Evolutionary conservation across 1,139 yeast genomes (phyloP).

Genomic region (Citeromyces siamensis): DNA sequence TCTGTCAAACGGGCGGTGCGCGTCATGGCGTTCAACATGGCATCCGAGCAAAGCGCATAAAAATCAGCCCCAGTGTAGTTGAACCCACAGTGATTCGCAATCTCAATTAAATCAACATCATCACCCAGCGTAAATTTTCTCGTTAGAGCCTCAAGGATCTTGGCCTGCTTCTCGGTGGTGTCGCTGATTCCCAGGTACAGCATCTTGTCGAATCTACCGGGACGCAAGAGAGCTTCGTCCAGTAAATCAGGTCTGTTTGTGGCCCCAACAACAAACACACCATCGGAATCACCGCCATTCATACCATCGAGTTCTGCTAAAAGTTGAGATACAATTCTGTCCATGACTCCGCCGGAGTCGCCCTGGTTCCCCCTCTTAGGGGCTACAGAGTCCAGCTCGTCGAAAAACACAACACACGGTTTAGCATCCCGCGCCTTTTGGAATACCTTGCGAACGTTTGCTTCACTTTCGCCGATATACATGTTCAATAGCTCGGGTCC

Average conservation of each 20-base stretch:
- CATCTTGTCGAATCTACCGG: constrained; percentile 95
- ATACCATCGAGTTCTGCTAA: constrained; percentile 93
- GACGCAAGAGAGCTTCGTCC: constrained; percentile 88
- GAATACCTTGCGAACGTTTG: constrained; percentile 88
- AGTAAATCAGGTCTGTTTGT: constrained; percentile 91
- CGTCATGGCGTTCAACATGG: constrained; percentile 93
- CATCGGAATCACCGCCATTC: constrained; percentile 70
- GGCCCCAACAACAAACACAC: constrained; percentile 96
- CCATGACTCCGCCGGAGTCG: constrained; percentile 98
- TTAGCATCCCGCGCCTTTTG: constrained; percentile 92
- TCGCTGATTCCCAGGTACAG: constrained; percentile 87
- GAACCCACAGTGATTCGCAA: constrained; percentile 70
- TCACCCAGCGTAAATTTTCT: constrained; percentile 61
- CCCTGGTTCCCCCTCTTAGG: constrained; percentile 98
- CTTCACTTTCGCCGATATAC: constrained; percentile 98
- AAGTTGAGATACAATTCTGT: constrained; percentile 88
- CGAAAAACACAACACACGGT: constrained; percentile 95
- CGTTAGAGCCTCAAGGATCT: constrained; percentile 79
- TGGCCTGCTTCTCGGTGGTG: constrained; percentile 78
- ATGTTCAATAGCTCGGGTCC: constrained; percentile 92
- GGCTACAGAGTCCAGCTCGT: constrained; percentile 95
- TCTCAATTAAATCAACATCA: constrained; percentile 42
- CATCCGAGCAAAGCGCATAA: constrained; percentile 89
- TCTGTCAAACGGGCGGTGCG: constrained; percentile 75
- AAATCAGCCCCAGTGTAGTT: constrained; percentile 97